phyloP scores from a whole-genome alignment of 2,329 filamentous ascomycete genomes.

The Pseudopithomyces chartarum region DNA sequence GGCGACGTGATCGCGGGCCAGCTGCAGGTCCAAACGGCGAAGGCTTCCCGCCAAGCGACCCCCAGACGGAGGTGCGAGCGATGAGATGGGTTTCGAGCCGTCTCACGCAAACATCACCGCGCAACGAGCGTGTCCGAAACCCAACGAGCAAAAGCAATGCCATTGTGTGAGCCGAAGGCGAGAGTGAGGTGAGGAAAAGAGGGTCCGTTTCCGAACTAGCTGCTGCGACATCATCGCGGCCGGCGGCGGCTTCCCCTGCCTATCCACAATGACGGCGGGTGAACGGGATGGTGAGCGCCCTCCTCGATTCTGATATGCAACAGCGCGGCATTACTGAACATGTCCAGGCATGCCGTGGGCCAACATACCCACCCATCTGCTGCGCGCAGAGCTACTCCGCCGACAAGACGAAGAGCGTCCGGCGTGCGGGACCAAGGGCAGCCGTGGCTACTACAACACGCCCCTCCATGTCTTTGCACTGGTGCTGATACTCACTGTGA shows the following conservation, averaged over 20 bases:
- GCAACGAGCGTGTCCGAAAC: neutral
- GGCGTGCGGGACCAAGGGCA: conserved; percentile 57
- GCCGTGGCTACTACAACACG: conserved; percentile 58
- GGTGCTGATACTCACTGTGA: conserved; percentile 60
- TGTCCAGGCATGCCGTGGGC: conserved; percentile 39
- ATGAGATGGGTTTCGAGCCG: conserved; percentile 7
- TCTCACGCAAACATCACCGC: conserved; percentile 5
- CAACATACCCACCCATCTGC: conserved; percentile 49
- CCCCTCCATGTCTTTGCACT: conserved; percentile 63
- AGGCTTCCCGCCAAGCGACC: conserved; percentile 15
- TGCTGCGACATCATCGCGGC: conserved; percentile 15
- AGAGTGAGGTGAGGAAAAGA: conserved; percentile 8
- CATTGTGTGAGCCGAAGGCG: neutral
- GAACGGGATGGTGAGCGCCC: neutral
- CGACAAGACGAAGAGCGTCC: conserved; percentile 52
- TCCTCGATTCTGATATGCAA: neutral
- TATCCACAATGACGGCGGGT: neutral
- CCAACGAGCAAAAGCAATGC: conserved; percentile 2
- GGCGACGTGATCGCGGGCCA: conserved; percentile 12
- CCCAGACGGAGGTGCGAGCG: neutral
- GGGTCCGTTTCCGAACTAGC: conserved; percentile 5
- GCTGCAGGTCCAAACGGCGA: conserved; percentile 11
- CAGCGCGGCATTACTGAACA: conserved; percentile 18
- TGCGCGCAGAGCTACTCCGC: conserved; percentile 56
- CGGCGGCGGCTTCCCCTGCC: conserved; percentile 2